Conservation (phyloP, 257 asterid genomes). For the Forsythia viridissima region DNA sequence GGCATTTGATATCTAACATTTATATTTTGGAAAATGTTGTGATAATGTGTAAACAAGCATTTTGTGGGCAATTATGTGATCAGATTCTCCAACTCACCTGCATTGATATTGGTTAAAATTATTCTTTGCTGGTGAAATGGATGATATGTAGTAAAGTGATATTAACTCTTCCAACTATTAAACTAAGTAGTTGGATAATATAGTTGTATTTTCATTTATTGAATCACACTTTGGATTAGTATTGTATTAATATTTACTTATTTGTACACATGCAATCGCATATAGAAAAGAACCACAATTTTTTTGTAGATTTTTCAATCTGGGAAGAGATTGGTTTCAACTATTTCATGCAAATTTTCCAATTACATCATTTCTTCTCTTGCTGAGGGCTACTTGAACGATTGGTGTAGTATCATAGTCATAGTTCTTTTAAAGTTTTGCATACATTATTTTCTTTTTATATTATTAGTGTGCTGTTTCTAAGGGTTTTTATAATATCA, state of each 20-base stretch:
- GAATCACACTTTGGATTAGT: not conserved
- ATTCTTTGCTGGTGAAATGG: not conserved
- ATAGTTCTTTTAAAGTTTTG: constrained; percentile 16
- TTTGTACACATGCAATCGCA: not conserved
- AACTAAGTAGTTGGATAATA: too few species aligned
- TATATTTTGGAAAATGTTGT: not conserved
- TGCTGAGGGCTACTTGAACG: constrained; percentile 13
- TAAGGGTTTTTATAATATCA: not conserved
- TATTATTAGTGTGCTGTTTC: not conserved
- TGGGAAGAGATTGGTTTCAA: not conserved
- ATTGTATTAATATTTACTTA: not conserved
- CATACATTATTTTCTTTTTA: too few species aligned
- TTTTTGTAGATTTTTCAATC: not conserved
- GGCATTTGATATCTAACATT: not conserved
- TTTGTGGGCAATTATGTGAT: not conserved
- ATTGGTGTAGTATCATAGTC: constrained; percentile 1
- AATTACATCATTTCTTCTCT: not conserved
- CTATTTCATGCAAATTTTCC: not conserved
- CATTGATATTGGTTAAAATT: not conserved
- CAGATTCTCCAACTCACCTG: not conserved
- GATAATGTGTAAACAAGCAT: not conserved
- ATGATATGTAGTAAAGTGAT: too few species aligned
- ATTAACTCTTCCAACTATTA: too few species aligned
- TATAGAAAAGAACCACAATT: not conserved
- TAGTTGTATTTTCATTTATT: not conserved